Percentiles rank a stretch among this genome's conserved stretches.
phyloP scores from a whole-genome alignment of 352 stramenopile species.

The Pythium sp. region DNA sequence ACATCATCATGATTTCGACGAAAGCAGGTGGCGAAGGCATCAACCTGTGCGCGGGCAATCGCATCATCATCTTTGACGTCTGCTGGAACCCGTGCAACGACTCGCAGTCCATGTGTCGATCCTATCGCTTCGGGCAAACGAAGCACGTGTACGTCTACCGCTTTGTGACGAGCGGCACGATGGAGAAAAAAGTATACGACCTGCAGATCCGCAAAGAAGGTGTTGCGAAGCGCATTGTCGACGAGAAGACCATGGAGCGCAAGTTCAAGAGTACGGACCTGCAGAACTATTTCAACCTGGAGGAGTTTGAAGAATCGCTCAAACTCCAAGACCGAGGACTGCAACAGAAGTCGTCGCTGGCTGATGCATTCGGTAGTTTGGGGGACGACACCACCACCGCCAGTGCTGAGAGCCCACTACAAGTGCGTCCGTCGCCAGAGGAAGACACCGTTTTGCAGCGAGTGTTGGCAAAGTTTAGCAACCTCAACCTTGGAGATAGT shows the following conservation, averaged over 20 bases:
- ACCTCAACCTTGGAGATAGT: constrained; percentile 12
- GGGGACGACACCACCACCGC: constrained; percentile 11
- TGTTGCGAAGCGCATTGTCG: constrained; percentile 86
- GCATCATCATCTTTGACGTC: constrained; percentile 91
- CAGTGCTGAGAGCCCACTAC: constrained; percentile 3
- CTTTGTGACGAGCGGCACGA: constrained; percentile 89
- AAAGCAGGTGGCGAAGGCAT: constrained; percentile 87
- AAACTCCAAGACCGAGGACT: constrained; percentile 26
- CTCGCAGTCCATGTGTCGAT: constrained; percentile 91
- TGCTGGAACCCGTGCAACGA: constrained; percentile 93
- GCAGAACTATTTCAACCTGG: constrained; percentile 83
- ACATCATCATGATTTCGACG: constrained; percentile 87
- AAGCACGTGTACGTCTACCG: constrained; percentile 93
- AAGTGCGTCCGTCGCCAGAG: constrained; percentile 22
- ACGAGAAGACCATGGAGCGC: constrained; percentile 81
- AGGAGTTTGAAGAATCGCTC: constrained; percentile 76
- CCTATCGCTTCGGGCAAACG: constrained; percentile 90
- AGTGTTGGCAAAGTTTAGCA: constrained; percentile 44
- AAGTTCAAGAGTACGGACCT: constrained; percentile 82
- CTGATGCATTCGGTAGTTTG: background rate
- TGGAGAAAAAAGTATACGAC: constrained; percentile 93
- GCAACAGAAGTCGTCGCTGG: background rate
- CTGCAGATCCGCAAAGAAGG: constrained; percentile 89
- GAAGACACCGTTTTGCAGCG: constrained; percentile 51
- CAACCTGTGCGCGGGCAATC: constrained; percentile 87